Evolutionary conservation across 2,329 filamentous ascomycete species (phyloP).

Genomic region (Diplocarpon rosae): DNA sequence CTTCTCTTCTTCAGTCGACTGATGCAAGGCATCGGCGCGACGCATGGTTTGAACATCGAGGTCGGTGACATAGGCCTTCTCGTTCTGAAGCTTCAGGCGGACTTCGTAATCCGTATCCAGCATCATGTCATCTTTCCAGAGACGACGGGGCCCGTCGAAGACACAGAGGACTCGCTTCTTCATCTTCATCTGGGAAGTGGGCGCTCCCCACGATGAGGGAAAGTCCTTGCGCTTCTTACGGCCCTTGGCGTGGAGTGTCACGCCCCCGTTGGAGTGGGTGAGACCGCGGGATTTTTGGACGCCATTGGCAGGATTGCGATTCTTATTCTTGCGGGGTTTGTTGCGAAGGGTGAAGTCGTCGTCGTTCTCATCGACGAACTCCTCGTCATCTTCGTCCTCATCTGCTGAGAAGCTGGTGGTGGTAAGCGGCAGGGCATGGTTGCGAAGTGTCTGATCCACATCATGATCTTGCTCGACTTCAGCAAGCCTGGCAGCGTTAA

Average conservation of each 20-base stretch:
- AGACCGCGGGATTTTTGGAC: constrained; percentile 60
- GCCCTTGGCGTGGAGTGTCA: constrained; percentile 47
- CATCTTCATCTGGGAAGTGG: constrained; percentile 90
- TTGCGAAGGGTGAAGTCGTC: constrained; percentile 44
- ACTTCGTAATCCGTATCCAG: constrained; percentile 91
- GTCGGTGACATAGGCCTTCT: constrained; percentile 66
- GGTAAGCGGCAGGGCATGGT: constrained; percentile 36
- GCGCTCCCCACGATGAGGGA: constrained; percentile 85
- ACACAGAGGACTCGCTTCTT: constrained; percentile 94
- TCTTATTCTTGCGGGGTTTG: constrained; percentile 29
- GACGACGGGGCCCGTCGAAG: constrained; percentile 75
- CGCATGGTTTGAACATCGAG: constrained; percentile 84
- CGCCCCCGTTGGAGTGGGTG: constrained; percentile 68
- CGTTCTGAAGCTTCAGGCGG: constrained; percentile 64
- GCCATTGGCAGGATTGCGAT: constrained; percentile 34
- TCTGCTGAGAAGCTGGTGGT: constrained; percentile 36
- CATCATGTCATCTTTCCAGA: constrained; percentile 99
- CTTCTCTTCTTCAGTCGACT: constrained; percentile 75
- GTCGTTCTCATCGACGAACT: constrained; percentile 45
- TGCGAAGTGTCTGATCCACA: constrained; percentile 51
- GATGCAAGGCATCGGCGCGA: constrained; percentile 73
- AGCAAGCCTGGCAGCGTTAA: constrained; percentile 56
- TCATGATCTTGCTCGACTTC: constrained; percentile 54
- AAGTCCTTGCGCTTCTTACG: constrained; percentile 92
- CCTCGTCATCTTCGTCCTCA: constrained; percentile 40